Conservation (phyloP, 2,329 filamentous ascomycete species). For the Colletotrichum musicola region DNA sequence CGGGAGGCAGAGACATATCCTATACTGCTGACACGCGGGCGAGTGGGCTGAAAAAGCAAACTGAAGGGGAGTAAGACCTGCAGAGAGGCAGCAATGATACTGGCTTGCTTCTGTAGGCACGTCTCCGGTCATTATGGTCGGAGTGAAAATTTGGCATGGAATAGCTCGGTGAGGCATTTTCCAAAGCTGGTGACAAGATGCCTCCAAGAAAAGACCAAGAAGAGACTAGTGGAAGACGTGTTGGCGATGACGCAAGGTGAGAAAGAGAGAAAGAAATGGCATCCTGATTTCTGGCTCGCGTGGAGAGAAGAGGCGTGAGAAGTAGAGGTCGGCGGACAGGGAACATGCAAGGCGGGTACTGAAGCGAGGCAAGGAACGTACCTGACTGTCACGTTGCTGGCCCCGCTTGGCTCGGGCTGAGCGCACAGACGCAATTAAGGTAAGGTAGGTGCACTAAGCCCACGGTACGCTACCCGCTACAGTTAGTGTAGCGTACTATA, state of each 20-base stretch:
- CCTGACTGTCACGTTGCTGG: neutral
- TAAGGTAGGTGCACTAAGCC: neutral
- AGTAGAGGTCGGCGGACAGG: neutral
- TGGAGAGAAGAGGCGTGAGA: neutral
- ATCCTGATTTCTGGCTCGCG: neutral
- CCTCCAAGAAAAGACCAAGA: slow-evolving; percentile 3
- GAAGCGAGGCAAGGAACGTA: slow-evolving; percentile 1
- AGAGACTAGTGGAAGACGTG: neutral
- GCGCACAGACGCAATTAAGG: slow-evolving; percentile 15
- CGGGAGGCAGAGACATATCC: neutral
- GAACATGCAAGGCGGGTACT: neutral
- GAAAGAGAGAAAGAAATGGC: neutral
- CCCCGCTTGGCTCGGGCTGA: neutral
- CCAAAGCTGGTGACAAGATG: neutral
- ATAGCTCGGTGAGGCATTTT: neutral
- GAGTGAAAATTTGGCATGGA: neutral
- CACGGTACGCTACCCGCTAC: neutral
- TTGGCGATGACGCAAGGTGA: slow-evolving; percentile 22
- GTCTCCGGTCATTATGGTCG: neutral
- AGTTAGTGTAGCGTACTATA: neutral
- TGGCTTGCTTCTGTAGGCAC: neutral
- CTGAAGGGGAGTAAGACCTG: neutral
- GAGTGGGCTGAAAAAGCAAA: slow-evolving; percentile 4
- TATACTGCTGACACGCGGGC: neutral
- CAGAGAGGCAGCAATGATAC: neutral